A percentile compares a stretch with the other conserved stretches of the same genome.
These are phyloP conservation scores for Mucor circinelloides DNA, from an alignment of 371 early-diverging fungal genomes.

Conservation along the genomic window DNA sequence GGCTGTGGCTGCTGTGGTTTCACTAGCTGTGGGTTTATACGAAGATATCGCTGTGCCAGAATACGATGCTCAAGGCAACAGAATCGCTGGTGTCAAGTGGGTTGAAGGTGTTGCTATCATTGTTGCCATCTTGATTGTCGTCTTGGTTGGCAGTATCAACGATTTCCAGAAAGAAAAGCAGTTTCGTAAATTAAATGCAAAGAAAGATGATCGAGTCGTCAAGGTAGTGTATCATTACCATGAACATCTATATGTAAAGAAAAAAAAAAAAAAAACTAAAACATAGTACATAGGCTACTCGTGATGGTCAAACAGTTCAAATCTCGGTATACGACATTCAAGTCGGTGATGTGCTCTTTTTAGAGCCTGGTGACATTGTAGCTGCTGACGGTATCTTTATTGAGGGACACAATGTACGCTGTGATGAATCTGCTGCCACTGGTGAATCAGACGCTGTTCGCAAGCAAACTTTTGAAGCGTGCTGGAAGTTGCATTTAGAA, in stretches of 20 bases:
- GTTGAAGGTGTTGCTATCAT: constrained; percentile 83
- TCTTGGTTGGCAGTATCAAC: constrained; percentile 78
- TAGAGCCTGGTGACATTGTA: constrained; percentile 95
- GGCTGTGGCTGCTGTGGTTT: constrained; percentile 82
- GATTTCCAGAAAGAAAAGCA: constrained; percentile 89
- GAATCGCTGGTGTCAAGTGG: constrained; percentile 66
- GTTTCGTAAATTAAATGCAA: constrained; percentile 82
- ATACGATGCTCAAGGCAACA: constrained; percentile 33
- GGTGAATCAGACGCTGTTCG: constrained; percentile 90
- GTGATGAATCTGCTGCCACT: constrained; percentile 92
- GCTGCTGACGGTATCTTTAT: constrained; percentile 89
- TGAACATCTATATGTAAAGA: not conserved
- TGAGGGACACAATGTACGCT: constrained; percentile 79
- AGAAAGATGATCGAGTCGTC: constrained; percentile 80
- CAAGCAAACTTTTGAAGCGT: constrained; percentile 42
- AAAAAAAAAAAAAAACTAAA: not conserved
- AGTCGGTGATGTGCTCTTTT: constrained; percentile 87
- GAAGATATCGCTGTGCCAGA: constrained; percentile 68
- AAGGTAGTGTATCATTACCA: constrained; percentile 45
- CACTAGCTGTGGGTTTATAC: constrained; percentile 86
- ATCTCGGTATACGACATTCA: constrained; percentile 84
- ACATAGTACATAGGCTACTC: constrained; percentile 57
- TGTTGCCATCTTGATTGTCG: constrained; percentile 80
- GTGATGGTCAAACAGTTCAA: constrained; percentile 75
- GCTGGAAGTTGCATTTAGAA: constrained; percentile 11